phyloP scores from a whole-genome alignment of 768 basidiomycete species.

The Pisolithus marmoratus region DNA sequence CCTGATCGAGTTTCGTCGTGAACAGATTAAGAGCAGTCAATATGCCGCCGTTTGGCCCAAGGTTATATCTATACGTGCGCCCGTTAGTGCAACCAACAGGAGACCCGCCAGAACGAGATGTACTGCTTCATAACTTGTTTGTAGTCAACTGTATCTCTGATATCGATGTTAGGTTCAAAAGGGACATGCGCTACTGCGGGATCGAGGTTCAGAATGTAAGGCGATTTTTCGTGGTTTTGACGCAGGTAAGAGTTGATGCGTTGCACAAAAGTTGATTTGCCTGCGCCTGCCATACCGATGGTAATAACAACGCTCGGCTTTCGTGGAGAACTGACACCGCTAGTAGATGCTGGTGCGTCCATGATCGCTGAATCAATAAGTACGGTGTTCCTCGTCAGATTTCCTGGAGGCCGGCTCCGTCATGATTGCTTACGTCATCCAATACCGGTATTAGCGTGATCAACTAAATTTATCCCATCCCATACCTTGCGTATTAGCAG shows the following conservation, averaged over 20 bases:
- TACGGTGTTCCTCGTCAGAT: too few species aligned
- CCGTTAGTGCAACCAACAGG: too few species aligned
- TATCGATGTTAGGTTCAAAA: conserved; percentile 96
- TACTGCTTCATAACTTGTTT: conserved; percentile 99
- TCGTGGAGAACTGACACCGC: conserved; percentile 10
- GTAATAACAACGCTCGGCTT: conserved; percentile 83
- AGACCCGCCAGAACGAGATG: conserved; percentile 31
- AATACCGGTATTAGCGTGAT: too few species aligned
- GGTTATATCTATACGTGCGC: conserved; percentile 69
- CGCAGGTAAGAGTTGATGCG: conserved; percentile 91
- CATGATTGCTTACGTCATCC: too few species aligned
- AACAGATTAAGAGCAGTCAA: conserved; percentile 95
- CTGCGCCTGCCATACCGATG: conserved; percentile 95
- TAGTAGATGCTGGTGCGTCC: conserved; percentile 6
- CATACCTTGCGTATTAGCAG: too few species aligned
- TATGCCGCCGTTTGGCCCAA: conserved; percentile 98
- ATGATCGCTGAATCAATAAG: not conserved
- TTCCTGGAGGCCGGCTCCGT: too few species aligned
- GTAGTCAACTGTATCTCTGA: conserved; percentile 96
- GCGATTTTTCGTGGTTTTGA: conserved; percentile 56
- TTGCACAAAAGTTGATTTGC: conserved; percentile 97
- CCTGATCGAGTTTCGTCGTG: conserved; percentile 98
- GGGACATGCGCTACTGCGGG: conserved; percentile 90
- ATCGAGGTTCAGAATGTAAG: conserved; percentile 97
- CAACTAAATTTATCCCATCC: too few species aligned